Evolutionary conservation across 2,329 filamentous ascomycete species (phyloP), one percentile per base, ranked within the genome.

Genomic region (Botrytis deweyae): DNA sequence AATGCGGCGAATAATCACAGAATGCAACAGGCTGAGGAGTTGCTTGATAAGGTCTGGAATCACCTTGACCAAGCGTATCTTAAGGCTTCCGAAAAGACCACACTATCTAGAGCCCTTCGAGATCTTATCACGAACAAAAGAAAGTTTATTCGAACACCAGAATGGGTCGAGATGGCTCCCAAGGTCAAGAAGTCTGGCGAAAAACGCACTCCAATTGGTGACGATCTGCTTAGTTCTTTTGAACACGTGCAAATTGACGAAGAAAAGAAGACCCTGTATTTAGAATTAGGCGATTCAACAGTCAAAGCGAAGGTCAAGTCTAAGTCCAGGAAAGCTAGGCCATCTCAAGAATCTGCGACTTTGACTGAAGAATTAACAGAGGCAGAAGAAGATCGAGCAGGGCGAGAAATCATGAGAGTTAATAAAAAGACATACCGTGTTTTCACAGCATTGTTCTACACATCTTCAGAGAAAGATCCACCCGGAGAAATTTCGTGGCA

Each of bases 401-500:
- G 10, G 3, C 63, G 29, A 18, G 29, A 49, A 2, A 1, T 18
- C 0, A 36, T 66, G 5, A 36, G 36, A 33, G 63, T 66, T 0
- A 66, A 16, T 14, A 66, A 36, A 5, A 46, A 12, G 3, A 22
- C 33, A 49, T 66, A 66, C 6, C 42, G 63, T 25, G 42, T 66
- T 20, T 66, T 66, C 14, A 66, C 42, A 25, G 42, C 20, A 12
- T 49, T 49, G 12, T 66, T 66, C 12, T 49, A 66, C 63, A 66
- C 63, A 2, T 42, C 42, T 49, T 49, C 63, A 4, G 63, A 66
- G 42, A 49, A 49, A 25, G 63, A 66, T 36, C 42, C 63, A 49
- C 63, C 63, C 16, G 63, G 42, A 49, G 63, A 66, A 12, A 66
- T 66, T 36, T 20, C 63, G 5, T 49, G 42, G 63, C 42, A 66